These are phyloP conservation scores for Primulina eburnea DNA, from an alignment of 257 asterid species.

Conservation along the genomic window DNA sequence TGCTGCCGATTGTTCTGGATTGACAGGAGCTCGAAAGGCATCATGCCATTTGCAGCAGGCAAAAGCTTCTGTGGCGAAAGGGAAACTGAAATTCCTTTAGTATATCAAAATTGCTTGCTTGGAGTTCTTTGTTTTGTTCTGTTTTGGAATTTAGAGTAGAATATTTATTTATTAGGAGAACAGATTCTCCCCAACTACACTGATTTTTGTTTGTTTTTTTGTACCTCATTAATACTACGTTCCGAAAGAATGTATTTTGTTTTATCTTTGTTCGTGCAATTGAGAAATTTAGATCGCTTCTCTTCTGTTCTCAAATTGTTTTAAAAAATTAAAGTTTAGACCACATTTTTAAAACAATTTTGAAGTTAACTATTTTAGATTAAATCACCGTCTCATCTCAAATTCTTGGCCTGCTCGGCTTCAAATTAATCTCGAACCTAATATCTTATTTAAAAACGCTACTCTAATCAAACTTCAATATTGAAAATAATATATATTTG, in stretches of 20 bases:
- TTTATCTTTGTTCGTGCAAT: background rate
- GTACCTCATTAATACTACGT: no score
- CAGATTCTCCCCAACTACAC: background rate
- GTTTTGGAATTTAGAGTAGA: background rate
- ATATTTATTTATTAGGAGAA: no score
- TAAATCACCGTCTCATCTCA: no score
- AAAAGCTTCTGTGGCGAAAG: constrained; percentile 39
- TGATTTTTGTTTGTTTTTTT: background rate
- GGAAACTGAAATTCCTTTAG: constrained; percentile 60
- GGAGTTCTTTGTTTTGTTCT: constrained; percentile 6
- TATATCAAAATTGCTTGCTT: background rate
- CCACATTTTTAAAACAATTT: background rate
- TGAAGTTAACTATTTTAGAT: no score
- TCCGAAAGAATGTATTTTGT: background rate
- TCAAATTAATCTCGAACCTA: no score
- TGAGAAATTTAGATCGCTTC: background rate
- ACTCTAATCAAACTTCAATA: no score
- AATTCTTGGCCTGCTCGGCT: no score
- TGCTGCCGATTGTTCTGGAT: constrained; percentile 43
- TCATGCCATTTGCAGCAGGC: constrained; percentile 44
- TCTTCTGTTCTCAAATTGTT: background rate
- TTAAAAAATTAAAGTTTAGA: no score
- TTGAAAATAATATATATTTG: no score
- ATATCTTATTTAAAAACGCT: no score
- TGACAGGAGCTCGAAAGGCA: constrained; percentile 45